phyloP scores from a whole-genome alignment of 176 grass and related monocot genomes.

The Triticum urartu region DNA sequence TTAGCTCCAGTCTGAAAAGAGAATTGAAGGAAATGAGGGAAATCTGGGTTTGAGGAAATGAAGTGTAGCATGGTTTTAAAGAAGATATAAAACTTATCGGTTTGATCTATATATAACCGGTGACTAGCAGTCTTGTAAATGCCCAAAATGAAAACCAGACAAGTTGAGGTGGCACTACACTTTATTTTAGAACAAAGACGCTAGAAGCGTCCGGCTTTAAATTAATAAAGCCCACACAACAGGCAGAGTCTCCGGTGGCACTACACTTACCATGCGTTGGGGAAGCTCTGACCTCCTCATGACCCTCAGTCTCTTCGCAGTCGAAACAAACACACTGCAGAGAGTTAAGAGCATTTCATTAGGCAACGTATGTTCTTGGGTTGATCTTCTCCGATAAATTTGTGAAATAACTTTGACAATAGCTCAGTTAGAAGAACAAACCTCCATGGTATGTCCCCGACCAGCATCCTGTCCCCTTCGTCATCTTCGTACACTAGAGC shows the following conservation, averaged over 20 bases:
- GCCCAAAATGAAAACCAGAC: neutral
- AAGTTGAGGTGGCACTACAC: neutral
- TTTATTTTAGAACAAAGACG: neutral
- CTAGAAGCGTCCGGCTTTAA: no score
- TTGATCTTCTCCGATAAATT: neutral
- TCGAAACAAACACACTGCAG: conserved; percentile 67
- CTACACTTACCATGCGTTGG: conserved; percentile 30
- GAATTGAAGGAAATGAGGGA: neutral
- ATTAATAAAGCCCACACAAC: no score
- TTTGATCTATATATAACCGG: neutral
- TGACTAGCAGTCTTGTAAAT: neutral
- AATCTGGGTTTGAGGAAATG: neutral
- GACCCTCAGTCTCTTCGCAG: conserved; percentile 73
- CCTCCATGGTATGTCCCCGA: conserved; percentile 72
- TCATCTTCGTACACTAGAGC: conserved; percentile 70
- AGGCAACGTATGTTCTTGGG: neutral
- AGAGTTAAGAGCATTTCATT: conserved; percentile 9
- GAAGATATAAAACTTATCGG: neutral
- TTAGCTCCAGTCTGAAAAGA: conserved; percentile 24
- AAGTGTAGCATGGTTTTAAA: neutral
- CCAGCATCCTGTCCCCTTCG: conserved; percentile 57
- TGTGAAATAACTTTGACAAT: neutral
- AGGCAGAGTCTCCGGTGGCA: neutral
- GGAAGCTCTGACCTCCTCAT: conserved; percentile 68
- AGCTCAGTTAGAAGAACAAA: no score